Evolutionary conservation across 768 basidiomycete species (phyloP), one percentile per base, ranked within the genome.

Genomic region (Jaapia argillacea): DNA sequence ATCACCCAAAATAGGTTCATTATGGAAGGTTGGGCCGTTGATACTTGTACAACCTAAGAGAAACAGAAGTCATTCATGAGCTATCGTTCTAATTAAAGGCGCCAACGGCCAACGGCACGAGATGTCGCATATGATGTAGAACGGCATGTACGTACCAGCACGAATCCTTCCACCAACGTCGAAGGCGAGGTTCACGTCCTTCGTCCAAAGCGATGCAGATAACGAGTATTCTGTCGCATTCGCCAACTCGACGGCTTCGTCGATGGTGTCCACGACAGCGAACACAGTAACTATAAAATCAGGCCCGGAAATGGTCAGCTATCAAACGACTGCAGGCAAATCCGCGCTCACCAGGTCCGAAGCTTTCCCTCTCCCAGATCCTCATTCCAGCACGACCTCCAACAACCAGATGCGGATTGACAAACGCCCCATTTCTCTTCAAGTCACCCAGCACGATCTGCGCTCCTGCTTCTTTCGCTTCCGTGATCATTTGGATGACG

Each of bases 291-390:
- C 71, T 68, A 53, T 6, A 16, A 22, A 18, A 18, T 5, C 0
- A 6, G 6, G 10, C n/a, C 28, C 14, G 36, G 14, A 18, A 22
- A 13, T 12, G 37, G 28, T 13, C n/a, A 5, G 25, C 24, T 40
- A 4, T 27, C 18, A n/a, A 18, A 38, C 20, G 7, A 27, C 21
- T 39, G 36, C 24, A 36, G 4, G 23, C 13, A 28, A 13, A n/a
- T n/a, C n/a, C n/a, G n/a, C n/a, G 33, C 45, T 20, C 31, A 73
- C 75, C 73, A 40, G 75, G 80, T 1, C 77, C 78, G 56, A 83
- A 83, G 1, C 71, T 69, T 57, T 85, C 82, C 24, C 66, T 53
- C 20, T 75, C 65, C 76, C 76, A 80, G 10, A 74, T 45, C 23
- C 61, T 52, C 65, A 72, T 77, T 5, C 67, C 74, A 1, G 66